Evolutionary conservation across 225 moss, liverwort and hornwort genomes (phyloP), one percentile per base, ranked within the genome.

Genomic region (Bryum argenteum): DNA sequence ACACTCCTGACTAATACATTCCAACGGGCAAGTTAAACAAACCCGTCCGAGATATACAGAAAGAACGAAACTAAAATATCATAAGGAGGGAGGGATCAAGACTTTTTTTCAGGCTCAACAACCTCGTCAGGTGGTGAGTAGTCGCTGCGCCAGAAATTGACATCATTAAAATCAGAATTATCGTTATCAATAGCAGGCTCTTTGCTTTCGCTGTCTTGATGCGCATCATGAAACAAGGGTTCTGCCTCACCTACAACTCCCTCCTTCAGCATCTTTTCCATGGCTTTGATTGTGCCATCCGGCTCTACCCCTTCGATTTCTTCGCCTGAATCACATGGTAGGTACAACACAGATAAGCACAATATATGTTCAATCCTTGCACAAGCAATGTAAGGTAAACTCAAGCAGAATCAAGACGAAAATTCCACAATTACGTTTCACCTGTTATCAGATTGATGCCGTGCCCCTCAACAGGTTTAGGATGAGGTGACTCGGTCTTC

Each of bases 161-260:
- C 78, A 74, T 94, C 94, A 62, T 90, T 94, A 67, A 83, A 94
- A 75, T 82, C 86, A 19, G 94, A 63, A 71, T 82, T 80, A n/a
- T 79, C 82, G 65, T 68, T 73, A 10, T 41, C 48, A 37, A 52
- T 73, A 24, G 83, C 89, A 33, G 77, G 33, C 58, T 91, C 84
- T 43, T 19, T 11, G 21, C 19, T 54, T 58, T 53, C 86, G 47
- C 65, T 62, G 26, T 72, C 87, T 50, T 58, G 76, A 54, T 37
- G 58, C 62, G 74, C 88, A 16, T 87, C 78, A 38, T 77, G 79
- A 26, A 84, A 83, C 61, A 91, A 82, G 50, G 94, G 90, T 57
- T 75, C 87, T 15, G 91, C 91, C 75, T 91, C 94, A 51, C 91
- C 91, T 47, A 94, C 94, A 33, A 94, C 90, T 24, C 94, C 94